These are phyloP conservation scores for Achaetomiella virescens DNA, from an alignment of 495 filamentous ascomycete species.

Conservation along the genomic window DNA sequence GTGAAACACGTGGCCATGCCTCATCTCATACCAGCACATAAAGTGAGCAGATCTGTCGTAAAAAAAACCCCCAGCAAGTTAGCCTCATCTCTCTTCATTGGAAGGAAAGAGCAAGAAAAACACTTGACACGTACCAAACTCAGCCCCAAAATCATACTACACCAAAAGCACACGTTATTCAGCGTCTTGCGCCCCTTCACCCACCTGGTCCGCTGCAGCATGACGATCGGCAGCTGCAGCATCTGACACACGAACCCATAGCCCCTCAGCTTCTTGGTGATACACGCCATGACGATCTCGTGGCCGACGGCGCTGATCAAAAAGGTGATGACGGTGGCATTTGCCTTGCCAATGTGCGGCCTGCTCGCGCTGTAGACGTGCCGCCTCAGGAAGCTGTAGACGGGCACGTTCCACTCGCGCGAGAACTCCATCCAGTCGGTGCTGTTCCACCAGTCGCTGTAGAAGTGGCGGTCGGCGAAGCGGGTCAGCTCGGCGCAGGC, in stretches of 20 bases:
- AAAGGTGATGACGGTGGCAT: conserved; percentile 88
- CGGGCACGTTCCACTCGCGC: conserved; percentile 95
- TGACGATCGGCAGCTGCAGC: conserved; percentile 90
- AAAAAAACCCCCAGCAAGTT: conserved; percentile 6
- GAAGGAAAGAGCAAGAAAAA: neutral
- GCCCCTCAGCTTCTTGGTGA: conserved; percentile 91
- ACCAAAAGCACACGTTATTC: conserved; percentile 95
- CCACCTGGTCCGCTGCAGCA: conserved; percentile 74
- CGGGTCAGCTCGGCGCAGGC: conserved; percentile 92
- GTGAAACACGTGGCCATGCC: neutral
- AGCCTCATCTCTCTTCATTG: neutral
- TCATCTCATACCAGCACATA: conserved; percentile 42
- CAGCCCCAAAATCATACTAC: conserved; percentile 86
- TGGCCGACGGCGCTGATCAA: conserved; percentile 82
- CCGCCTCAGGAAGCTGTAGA: conserved; percentile 93
- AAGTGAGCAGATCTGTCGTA: conserved; percentile 46
- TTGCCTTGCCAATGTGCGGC: conserved; percentile 63
- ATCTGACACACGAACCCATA: conserved; percentile 95
- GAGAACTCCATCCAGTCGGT: conserved; percentile 94
- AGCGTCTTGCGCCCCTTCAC: conserved; percentile 67
- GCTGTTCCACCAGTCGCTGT: conserved; percentile 93
- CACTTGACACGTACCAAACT: conserved; percentile 61
- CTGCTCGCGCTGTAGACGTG: conserved; percentile 86
- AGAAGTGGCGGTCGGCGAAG: conserved; percentile 93
- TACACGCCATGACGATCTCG: conserved; percentile 95